These are phyloP conservation scores for Leccinum subspadiceum DNA, from an alignment of 1,284 basidiomycete genomes.

Conservation along the genomic window DNA sequence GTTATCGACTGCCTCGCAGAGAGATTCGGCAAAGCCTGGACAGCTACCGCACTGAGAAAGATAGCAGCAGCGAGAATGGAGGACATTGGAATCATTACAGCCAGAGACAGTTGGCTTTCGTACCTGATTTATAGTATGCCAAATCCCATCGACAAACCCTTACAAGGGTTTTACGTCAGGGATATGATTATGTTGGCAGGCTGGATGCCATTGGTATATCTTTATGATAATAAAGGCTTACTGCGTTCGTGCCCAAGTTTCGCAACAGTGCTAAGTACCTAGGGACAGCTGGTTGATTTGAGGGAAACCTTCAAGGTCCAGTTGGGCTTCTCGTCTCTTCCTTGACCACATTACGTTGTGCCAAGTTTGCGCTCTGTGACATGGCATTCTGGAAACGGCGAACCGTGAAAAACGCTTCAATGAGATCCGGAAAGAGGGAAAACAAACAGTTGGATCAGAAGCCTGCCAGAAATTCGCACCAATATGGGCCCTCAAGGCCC, in stretches of 20 bases:
- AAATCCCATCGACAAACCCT: too few species aligned
- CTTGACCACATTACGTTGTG: neutral
- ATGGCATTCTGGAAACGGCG: neutral
- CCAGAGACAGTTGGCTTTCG: neutral
- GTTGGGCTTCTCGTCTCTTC: neutral
- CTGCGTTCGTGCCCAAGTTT: neutral
- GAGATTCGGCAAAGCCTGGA: slow-evolving; percentile 25
- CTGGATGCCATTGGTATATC: neutral
- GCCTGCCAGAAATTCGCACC: neutral
- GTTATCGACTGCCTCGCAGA: slow-evolving; percentile 38
- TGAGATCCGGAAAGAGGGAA: neutral
- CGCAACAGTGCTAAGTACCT: neutral
- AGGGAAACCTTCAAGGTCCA: neutral
- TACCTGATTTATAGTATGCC: neutral
- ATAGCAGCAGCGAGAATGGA: slow-evolving; percentile 8
- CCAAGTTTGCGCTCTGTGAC: neutral
- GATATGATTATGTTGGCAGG: neutral
- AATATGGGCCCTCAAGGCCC: too few species aligned
- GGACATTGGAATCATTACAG: slow-evolving; percentile 13
- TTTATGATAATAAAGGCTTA: too few species aligned
- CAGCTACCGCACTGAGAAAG: slow-evolving; percentile 18
- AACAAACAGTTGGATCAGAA: neutral
- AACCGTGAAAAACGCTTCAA: neutral
- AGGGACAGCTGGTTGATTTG: neutral
- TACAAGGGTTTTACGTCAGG: too few species aligned